Evolutionary conservation across 129 eudicot genomes (phyloP), one percentile per base, ranked within the genome.

Genomic region (Saposhnikovia divaricata): DNA sequence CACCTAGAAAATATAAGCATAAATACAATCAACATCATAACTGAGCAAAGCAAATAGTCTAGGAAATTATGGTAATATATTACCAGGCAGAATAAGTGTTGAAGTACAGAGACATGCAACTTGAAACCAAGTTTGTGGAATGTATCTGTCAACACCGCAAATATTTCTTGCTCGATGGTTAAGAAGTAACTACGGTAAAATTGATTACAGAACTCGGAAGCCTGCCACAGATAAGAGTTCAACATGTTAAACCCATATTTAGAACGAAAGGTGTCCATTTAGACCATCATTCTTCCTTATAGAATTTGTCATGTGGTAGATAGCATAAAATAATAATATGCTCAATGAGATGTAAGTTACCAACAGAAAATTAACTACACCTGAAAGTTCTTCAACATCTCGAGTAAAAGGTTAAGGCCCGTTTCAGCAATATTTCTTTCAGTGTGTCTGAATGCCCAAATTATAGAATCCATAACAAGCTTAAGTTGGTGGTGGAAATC

Each of bases 371-470:
- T 8, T n/a, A n/a, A 15, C 39, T 79, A 48, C 61, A 96, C 98
- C 97, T 92, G 96, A 80, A 96, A 96, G 83, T 96, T 96, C 84
- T 90, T 96, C 74, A 92, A 86, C 99, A 96, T 92, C 87, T 92
- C 99, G 84, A 96, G 83, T 68, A 96, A 84, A 82, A 96, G 99
- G 86, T 84, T 96, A 48, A 96, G 92, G 27, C 99, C 99, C 8
- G 98, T 92, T 80, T 96, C 99, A 65, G 99, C 98, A 83, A 96
- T 96, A 86, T 96, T 96, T 83, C 98, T 82, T 71, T 92, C 99
- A 68, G 99, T 96, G 81, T 96, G 99, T 81, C 99, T 95, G 85
- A 96, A 92, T 18, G 98, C 98, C 99, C 99, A 96, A 78, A 96
- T 96, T 48, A 96, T 94, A 38, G 99, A 96, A 83, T 96, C 99